Base-by-base conservation (phyloP, 2,329 filamentous ascomycete species). In the Celoporthe dispersa region DNA sequence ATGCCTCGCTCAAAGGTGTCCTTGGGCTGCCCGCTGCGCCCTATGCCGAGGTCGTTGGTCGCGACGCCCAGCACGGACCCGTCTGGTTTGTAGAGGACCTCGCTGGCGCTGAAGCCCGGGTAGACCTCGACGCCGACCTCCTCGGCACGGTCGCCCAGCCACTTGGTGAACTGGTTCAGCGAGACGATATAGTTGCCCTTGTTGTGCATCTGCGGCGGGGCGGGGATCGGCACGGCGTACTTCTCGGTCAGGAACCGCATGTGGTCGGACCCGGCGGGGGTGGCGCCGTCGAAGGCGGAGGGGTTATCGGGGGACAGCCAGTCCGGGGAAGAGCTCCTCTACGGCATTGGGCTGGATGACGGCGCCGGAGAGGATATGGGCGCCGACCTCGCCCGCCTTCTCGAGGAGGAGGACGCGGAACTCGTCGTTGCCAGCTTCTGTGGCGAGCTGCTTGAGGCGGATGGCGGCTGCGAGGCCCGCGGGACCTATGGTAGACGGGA, bases 121-220 rank as follows among this genome's bases (percentile, higher is more conserved):
- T 98, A 99, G 16, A 99, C 89, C 81, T 99, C 96, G 37, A 99
- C 96, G 41, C 96, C 96, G 39, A 97, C 78, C 82, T 98, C 96
- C 81, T 99, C 96, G n/a, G 96, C 96, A 63, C 95, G 89, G 79
- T 98, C 96, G 64, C 93, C 94, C 2, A 99, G 86, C 96, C 96
- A 99, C 81, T 95, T 97, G 69, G 92, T 92, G 77, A 99, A 91
- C 80, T 98, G 93, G 80, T 97, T 98, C 77, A 99, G 83, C 78
- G 93, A 97, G 77, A 99, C 90, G 75, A 99, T 99, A 81, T 97
- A 98, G 82, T 99, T 99, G 75, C 96, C 96, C 77, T 97, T 89
- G 80, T 99, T 99, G 84, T 94, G 90, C 96, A 99, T 99, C 83
- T 98, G 96, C 41, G 96, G 96, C 60, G 96, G 96, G 16, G 91